phyloP scores from a whole-genome alignment of 768 basidiomycete species.

The Lactifluus echinatus region DNA sequence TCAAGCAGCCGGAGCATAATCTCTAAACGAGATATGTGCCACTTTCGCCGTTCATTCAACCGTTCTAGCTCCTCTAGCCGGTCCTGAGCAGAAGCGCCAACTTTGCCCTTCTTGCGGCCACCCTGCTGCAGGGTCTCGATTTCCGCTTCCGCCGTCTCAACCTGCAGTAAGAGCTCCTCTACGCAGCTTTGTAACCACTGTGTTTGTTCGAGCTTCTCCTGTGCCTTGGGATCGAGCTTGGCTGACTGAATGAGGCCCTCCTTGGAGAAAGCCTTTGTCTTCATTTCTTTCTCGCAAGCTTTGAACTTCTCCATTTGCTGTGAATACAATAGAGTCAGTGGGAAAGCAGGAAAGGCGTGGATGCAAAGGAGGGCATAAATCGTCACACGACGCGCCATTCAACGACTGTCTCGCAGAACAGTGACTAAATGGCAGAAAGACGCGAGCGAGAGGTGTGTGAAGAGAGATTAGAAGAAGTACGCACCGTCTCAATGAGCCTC shows the following conservation, averaged over 20 bases:
- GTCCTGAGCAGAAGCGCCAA: conserved; percentile 52
- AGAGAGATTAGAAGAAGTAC: conserved; percentile 26
- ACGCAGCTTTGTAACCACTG: conserved; percentile 83
- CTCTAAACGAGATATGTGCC: conserved; percentile 91
- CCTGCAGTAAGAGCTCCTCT: conserved; percentile 87
- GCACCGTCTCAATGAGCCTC: conserved; percentile 92
- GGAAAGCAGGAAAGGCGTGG: not conserved
- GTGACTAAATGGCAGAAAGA: not conserved
- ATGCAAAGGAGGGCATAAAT: not conserved
- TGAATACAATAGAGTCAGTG: conserved; percentile 23
- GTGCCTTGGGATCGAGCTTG: conserved; percentile 93
- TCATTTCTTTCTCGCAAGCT: conserved; percentile 99
- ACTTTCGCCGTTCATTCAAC: conserved; percentile 88
- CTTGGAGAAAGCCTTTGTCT: conserved; percentile 99
- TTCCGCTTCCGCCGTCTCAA: conserved; percentile 92
- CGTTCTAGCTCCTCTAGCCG: conserved; percentile 78
- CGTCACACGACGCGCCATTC: not conserved
- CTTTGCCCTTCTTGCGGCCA: conserved; percentile 81
- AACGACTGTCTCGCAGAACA: not conserved
- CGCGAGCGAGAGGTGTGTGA: not conserved
- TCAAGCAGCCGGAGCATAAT: conserved; percentile 88
- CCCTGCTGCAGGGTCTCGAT: conserved; percentile 70
- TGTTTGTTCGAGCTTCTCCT: conserved; percentile 87
- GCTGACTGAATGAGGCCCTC: conserved; percentile 93
- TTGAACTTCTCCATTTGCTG: conserved; percentile 99